Evolutionary conservation across 345 rosid genomes (phyloP), one percentile per base, ranked within the genome.

Genomic region (Boechera divaricarpa): DNA sequence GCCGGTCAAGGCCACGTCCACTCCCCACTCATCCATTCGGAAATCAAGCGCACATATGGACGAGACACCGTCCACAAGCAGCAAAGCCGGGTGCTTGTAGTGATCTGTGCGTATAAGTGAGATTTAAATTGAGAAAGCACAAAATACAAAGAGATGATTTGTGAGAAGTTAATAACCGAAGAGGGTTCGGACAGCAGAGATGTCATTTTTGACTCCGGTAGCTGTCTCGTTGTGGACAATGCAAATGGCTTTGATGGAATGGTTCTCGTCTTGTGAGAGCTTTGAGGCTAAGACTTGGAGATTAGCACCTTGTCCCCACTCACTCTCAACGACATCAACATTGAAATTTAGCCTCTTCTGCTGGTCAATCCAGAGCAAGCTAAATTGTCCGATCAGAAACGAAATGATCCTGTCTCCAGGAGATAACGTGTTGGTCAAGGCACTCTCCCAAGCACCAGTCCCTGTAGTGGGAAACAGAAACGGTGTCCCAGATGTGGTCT

Each of bases 371-470:
- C 98, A 91, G 18, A 95, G 94, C 87, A 95, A 74, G 84, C 98
- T 92, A 84, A 95, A 95, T 18, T 95, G 99, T 42, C 99, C 99
- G 4, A 95, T 91, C 77, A 91, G 82, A 87, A 95, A 95, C 3
- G 99, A 92, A n/a, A 95, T 84, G 31, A 80, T 89, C 65, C 89
- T 83, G 62, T 95, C 99, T 47, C 99, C 99, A 3, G 99, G 99
- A 63, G 99, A 95, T 71, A 95, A 45, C 33, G 98, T 92, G 83
- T 95, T 95, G 58, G 99, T 95, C 74, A 95, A 91, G 76, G 99
- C 99, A 72, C 99, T 95, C 79, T 95, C 99, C 99, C 99, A 95
- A 53, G 99, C 99, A 66, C 99, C 99, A 44, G 99, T 92, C 32
- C 98, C 98, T 85, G 99, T 95, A 42, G 99, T 95, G 9, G 99